Evolutionary conservation across 768 basidiomycete genomes (phyloP), one percentile per base, ranked within the genome.

Genomic region (Pleurotus tuber-regium): DNA sequence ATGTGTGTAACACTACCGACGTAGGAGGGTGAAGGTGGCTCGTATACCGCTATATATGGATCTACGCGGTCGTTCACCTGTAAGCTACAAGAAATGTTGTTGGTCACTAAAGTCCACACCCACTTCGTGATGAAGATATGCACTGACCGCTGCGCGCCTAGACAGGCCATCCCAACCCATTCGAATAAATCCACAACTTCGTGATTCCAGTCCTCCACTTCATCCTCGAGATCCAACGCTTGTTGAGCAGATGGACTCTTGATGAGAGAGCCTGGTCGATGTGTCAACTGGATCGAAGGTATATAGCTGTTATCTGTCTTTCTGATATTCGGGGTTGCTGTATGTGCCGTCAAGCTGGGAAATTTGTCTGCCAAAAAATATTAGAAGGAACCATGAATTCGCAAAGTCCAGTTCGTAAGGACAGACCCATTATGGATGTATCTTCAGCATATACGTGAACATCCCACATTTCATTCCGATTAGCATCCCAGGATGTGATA

Each of bases 121-220:
- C 16, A 2, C 5, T 31, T 28, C 36, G 50, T 12, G 8, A 49
- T 53, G 25, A 16, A 51, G 33, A 54, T 19, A 12, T 29, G 14
- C 1, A 26, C 11, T 3, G 29, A 54, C 88, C 88, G 73, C 61
- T 86, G 84, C 1, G 88, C 72, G 11, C 81, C 85, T 4, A 89
- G 60, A 51, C 72, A 73, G 2, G 80, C 84, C 80, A 89, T 77
- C 5, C 87, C 88, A 6, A 82, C 72, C 88, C 88, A 90, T 61
- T 89, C 88, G 46, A 86, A 84, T 12, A 87, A 65, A 2, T 60
- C 65, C 6, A 66, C 61, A 36, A 79, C 65, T 6, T 70, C 68
- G 8, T 70, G 67, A 5, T 75, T 63, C 75, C 82, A 82, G 51
- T 83, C 80, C 38, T 83, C 80, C 7, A 59, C 25, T n/a, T 54